phyloP scores from a whole-genome alignment of 83 land plant species.

The Larix sibirica region DNA sequence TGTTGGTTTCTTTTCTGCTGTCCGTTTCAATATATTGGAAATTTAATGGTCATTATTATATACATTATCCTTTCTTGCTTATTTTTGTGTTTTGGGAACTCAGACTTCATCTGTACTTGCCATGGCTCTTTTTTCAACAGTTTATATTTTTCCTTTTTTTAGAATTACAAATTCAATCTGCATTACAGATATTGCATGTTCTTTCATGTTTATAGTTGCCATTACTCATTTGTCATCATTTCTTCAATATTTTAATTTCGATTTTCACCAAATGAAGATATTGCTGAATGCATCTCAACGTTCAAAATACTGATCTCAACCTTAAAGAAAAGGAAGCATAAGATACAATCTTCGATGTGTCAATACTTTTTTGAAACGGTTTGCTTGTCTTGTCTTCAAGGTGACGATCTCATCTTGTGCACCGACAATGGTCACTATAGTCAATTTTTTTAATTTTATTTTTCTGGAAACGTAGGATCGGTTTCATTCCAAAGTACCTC shows the following conservation, averaged over 20 bases:
- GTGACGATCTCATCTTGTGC: too few relatives aligned
- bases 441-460: too few relatives aligned
- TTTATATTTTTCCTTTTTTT: background rate
- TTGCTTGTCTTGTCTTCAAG: too few relatives aligned
- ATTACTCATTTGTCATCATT: background rate
- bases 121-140: background rate
- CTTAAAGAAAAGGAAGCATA: too few relatives aligned
- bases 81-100: background rate
- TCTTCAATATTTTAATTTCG: background rate
- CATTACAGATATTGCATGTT: background rate
- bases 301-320: background rate
- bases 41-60: too few relatives aligned
- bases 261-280: background rate
- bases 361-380: too few relatives aligned
- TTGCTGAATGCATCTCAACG: background rate
- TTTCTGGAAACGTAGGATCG: too few relatives aligned
- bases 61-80: background rate
- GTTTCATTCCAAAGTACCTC: too few relatives aligned
- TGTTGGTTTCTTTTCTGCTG: too few relatives aligned
- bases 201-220: background rate
- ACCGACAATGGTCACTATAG: too few relatives aligned
- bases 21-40: too few relatives aligned
- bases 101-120: background rate
- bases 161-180: background rate
- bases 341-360: too few relatives aligned